Evolutionary conservation across 2,329 filamentous ascomycete species (phyloP).

Genomic region (Penicillium hesseltinei): DNA sequence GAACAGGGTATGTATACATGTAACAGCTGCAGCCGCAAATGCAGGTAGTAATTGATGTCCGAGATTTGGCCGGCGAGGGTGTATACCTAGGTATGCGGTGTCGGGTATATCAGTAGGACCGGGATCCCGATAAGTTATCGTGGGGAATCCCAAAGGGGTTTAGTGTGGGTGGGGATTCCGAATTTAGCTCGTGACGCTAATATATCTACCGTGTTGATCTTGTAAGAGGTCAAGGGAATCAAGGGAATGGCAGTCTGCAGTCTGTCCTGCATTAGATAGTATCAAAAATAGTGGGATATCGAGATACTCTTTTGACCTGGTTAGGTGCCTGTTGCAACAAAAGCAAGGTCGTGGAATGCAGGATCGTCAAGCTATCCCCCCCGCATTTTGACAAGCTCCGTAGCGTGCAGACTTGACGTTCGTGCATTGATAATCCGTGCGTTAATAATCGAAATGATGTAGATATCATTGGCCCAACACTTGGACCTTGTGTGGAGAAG

Average conservation of each 20-base stretch:
- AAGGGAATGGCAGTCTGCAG: not conserved
- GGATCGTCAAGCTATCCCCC: conserved; percentile 4
- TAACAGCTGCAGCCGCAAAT: not conserved
- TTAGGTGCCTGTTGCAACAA: not conserved
- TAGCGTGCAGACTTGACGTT: not conserved
- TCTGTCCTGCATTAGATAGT: not conserved
- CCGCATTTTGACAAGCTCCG: conserved; percentile 14
- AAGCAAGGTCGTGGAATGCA: not conserved
- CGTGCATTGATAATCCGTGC: conserved; percentile 6
- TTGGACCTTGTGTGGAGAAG: not conserved
- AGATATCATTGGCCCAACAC: conserved; percentile 12
- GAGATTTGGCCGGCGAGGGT: not conserved
- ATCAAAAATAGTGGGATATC: not conserved
- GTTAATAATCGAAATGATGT: conserved; percentile 4
- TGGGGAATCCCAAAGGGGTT: conserved; percentile 7
- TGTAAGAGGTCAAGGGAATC: not conserved
- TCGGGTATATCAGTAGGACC: not conserved
- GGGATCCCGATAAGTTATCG: conserved; percentile 22
- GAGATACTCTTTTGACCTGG: not conserved
- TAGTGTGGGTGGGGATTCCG: conserved; percentile 20
- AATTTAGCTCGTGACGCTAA: conserved; percentile 23
- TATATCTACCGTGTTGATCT: not conserved
- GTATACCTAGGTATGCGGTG: no score
- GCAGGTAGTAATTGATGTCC: not conserved
- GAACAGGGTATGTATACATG: not conserved